phyloP scores from a whole-genome alignment of 2,329 filamentous ascomycete species.

The Botryosphaeria dothidea region DNA sequence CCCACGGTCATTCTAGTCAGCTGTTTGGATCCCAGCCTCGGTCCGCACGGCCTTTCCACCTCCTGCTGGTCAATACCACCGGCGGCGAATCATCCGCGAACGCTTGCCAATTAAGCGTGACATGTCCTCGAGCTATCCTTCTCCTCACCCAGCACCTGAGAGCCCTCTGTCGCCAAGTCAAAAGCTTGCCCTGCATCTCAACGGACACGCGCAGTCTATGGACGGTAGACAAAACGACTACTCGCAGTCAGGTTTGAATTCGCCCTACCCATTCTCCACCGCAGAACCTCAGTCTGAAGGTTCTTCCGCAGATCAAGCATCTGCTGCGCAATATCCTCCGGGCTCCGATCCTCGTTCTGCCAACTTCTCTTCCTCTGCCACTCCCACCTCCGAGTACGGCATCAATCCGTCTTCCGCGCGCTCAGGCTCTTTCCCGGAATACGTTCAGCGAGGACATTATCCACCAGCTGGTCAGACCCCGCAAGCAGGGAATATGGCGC shows the following conservation, averaged over 20 bases:
- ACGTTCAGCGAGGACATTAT: conserved; percentile 81
- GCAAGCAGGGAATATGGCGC: conserved; percentile 90
- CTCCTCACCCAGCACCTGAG: conserved; percentile 38
- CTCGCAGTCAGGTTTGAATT: conserved; percentile 56
- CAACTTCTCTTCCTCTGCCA: conserved; percentile 75
- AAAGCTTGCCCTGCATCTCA: conserved; percentile 41
- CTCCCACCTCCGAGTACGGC: conserved; percentile 86
- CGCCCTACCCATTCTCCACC: conserved; percentile 54
- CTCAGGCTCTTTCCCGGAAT: conserved; percentile 83
- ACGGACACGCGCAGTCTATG: conserved; percentile 50
- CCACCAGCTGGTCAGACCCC: conserved; percentile 71
- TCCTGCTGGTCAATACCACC: conserved; percentile 23
- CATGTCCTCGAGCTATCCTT: conserved; percentile 51
- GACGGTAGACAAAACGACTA: conserved; percentile 56
- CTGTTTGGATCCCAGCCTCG: conserved; percentile 23
- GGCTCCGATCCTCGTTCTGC: conserved; percentile 76
- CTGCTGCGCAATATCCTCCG: conserved; percentile 86
- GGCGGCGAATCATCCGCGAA: conserved; percentile 40
- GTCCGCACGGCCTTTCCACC: conserved; percentile 22
- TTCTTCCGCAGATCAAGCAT: conserved; percentile 82
- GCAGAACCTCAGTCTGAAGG: conserved; percentile 74
- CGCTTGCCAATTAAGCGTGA: conserved; percentile 42
- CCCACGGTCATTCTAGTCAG: conserved; percentile 34
- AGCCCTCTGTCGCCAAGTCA: conserved; percentile 43
- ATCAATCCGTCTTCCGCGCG: conserved; percentile 74